Percentiles rank a stretch among this genome's conserved stretches.
Evolutionary conservation across 495 filamentous ascomycete species (phyloP).

Genomic region (Penicillium pancosmium): DNA sequence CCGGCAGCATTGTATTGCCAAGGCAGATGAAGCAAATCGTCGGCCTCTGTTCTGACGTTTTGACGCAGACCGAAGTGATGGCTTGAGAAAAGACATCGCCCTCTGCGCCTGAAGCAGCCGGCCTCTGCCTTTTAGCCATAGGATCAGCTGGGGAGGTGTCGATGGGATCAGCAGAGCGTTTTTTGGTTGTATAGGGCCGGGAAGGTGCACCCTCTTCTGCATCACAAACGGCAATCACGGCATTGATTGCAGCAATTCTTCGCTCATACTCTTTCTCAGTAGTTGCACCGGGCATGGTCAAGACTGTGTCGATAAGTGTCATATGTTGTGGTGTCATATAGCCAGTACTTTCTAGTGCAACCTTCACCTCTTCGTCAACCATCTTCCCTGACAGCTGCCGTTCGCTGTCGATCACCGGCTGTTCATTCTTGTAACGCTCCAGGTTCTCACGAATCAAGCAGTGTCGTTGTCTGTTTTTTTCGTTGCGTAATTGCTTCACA

Average conservation of each 20-base stretch:
- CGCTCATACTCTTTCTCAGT: conserved; percentile 27
- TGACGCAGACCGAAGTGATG: conserved; percentile 27
- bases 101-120: conserved; percentile 11
- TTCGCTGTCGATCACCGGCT: conserved; percentile 36
- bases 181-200: conserved; percentile 10
- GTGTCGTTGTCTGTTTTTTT: conserved; percentile 28
- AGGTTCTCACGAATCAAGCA: conserved; percentile 27
- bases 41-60: conserved; percentile 20
- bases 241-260: conserved; percentile 30
- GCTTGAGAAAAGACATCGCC: conserved; percentile 20
- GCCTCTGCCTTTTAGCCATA: conserved; percentile 19
- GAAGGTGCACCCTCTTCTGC: conserved; percentile 28
- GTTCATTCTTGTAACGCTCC: conserved; percentile 33
- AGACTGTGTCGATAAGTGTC: conserved; percentile 27
- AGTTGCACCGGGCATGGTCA: conserved; percentile 25
- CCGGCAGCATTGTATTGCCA: conserved; percentile 17
- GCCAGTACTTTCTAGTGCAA: conserved; percentile 20
- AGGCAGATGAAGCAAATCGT: conserved; percentile 30
- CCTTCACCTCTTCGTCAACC: conserved; percentile 26
- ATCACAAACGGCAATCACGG: conserved; percentile 34
- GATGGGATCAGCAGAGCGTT: conserved; percentile 17
- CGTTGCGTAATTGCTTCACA: conserved; percentile 23
- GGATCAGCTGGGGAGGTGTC: conserved; percentile 5
- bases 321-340: conserved; percentile 30
- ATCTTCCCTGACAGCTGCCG: conserved; percentile 30